Percentiles rank a stretch among this genome's conserved stretches.
Conservation (phyloP, 805 yeast species). For the Saturnispora dispora region DNA sequence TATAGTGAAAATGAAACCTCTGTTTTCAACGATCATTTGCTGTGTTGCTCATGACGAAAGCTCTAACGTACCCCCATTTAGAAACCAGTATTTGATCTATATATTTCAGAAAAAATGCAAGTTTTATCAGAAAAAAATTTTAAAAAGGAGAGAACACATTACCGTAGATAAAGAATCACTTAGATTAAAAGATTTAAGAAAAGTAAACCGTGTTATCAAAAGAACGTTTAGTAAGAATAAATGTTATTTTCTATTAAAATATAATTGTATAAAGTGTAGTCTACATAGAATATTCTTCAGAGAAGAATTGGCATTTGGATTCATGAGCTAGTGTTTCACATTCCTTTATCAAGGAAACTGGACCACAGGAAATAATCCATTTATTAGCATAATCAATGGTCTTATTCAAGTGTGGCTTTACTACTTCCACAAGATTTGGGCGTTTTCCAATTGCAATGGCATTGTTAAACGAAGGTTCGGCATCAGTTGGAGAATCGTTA, state of each 20-base stretch:
- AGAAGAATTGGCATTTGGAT: slow-evolving; percentile 30
- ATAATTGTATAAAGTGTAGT: background rate
- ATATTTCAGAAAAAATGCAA: background rate
- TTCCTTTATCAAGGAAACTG: slow-evolving; percentile 34
- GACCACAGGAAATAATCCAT: slow-evolving; percentile 57
- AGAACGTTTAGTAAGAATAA: too few species aligned
- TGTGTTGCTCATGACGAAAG: background rate
- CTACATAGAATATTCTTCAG: slow-evolving; percentile 36
- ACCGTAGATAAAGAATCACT: background rate
- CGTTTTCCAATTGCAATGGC: slow-evolving; percentile 28
- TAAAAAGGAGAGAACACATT: background rate
- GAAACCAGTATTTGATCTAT: background rate
- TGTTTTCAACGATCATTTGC: background rate
- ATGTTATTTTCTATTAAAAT: too few species aligned
- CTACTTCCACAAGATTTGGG: slow-evolving; percentile 33
- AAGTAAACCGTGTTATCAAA: too few species aligned
- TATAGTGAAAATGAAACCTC: background rate
- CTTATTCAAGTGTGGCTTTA: slow-evolving; percentile 24
- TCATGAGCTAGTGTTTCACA: slow-evolving; percentile 31
- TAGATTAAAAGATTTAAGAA: too few species aligned
- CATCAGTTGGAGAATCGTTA: slow-evolving; percentile 4
- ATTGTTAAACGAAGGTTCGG: slow-evolving; percentile 10
- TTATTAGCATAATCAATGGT: slow-evolving; percentile 30
- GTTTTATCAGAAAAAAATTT: background rate
- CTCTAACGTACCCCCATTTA: background rate